Percentiles rank a stretch among this genome's conserved stretches.
Evolutionary conservation across 148 eudicot genomes (phyloP).

Genomic region (Polygonum maritimum): DNA sequence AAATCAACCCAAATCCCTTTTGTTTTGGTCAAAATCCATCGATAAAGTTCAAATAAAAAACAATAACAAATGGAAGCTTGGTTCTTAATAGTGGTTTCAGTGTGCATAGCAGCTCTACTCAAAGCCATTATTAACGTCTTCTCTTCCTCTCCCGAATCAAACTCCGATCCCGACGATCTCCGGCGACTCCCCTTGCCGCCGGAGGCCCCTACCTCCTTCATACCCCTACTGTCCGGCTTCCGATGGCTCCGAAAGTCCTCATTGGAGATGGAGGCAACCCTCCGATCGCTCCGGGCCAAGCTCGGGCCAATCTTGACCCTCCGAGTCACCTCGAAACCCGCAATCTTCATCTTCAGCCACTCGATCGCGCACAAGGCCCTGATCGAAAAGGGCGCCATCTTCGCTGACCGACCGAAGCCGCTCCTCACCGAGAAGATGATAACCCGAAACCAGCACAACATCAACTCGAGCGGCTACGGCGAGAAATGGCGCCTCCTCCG

Average conservation of each 20-base stretch:
- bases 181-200: neutral
- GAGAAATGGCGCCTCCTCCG: conserved; percentile 23
- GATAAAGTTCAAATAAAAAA: neutral
- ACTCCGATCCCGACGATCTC: neutral
- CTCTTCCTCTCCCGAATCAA: neutral
- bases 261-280: conserved; percentile 10
- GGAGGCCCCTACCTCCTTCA: neutral
- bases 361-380: conserved; percentile 34
- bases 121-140: neutral
- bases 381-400: conserved; percentile 49
- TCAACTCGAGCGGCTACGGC: conserved; percentile 39
- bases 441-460: conserved; percentile 26
- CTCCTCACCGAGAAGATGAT: conserved; percentile 19
- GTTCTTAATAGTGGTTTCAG: neutral
- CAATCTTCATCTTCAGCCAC: conserved; percentile 17
- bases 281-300: conserved; percentile 11
- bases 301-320: conserved; percentile 27
- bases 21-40: no score
- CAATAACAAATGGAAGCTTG: neutral
- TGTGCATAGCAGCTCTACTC: neutral
- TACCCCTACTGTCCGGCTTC: conserved; percentile 4
- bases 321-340: conserved; percentile 6
- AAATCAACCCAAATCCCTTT: no score
- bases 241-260: conserved; percentile 13
- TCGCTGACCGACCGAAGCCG: conserved; percentile 50